phyloP scores from a whole-genome alignment of 2,329 filamentous ascomycete species.

The Alternaria consortialis region DNA sequence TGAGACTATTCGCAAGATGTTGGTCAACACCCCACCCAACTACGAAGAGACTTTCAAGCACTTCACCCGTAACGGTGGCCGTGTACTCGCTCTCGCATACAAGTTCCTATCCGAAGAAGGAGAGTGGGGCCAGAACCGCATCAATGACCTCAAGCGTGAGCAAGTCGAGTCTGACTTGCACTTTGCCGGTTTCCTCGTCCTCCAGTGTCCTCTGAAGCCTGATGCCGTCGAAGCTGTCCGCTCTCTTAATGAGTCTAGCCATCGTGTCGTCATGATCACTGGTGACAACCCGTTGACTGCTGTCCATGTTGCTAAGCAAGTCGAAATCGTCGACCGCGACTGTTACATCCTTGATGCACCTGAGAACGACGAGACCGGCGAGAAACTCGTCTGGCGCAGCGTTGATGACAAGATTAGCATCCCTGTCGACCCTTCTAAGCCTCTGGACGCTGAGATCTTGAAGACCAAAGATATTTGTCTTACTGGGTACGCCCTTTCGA shows the following conservation, averaged over 20 bases:
- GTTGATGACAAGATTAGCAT: constrained; percentile 90
- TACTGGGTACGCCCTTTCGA: constrained; percentile 90
- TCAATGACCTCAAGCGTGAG: constrained; percentile 95
- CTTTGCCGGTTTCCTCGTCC: constrained; percentile 94
- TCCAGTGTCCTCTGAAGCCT: constrained; percentile 95
- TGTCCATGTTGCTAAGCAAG: constrained; percentile 91
- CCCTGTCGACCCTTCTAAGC: constrained; percentile 81
- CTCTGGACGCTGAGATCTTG: constrained; percentile 82
- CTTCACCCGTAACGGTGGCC: constrained; percentile 93
- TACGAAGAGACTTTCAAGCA: constrained; percentile 99
- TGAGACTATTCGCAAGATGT: constrained; percentile 95
- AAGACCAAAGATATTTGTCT: constrained; percentile 91
- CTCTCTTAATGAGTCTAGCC: constrained; percentile 98
- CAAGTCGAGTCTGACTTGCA: constrained; percentile 83
- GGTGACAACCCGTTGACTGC: constrained; percentile 97
- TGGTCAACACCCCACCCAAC: constrained; percentile 79
- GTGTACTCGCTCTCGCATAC: constrained; percentile 92
- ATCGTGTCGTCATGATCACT: constrained; percentile 98
- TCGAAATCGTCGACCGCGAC: constrained; percentile 97
- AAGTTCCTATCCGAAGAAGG: constrained; percentile 85
- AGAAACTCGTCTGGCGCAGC: constrained; percentile 90
- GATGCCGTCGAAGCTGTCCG: constrained; percentile 93
- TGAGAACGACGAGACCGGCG: constrained; percentile 82
- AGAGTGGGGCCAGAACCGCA: constrained; percentile 82
- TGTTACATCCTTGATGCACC: constrained; percentile 94